These are phyloP conservation scores for Mycena belliarum DNA, from an alignment of 768 basidiomycete genomes.

Conservation along the genomic window DNA sequence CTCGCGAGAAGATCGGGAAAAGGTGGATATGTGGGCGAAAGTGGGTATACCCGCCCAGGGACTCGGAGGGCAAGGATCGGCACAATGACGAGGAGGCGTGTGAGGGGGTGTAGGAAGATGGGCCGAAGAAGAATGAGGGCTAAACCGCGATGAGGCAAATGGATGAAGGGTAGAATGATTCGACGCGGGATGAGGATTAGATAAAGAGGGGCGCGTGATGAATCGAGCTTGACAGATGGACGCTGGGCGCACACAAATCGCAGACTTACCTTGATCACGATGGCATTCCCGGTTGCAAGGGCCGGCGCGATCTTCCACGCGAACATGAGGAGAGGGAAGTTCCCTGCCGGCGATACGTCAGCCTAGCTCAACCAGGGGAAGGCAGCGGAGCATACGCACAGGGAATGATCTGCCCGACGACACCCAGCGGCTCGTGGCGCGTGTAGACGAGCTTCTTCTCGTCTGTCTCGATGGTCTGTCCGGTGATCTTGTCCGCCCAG, in stretches of 20 bases:
- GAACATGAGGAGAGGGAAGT: conserved; percentile 43
- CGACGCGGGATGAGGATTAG: too few relatives aligned
- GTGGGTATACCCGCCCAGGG: too few relatives aligned
- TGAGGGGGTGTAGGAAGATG: too few relatives aligned
- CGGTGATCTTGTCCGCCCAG: conserved; percentile 85
- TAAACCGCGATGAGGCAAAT: too few relatives aligned
- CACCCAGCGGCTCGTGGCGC: conserved; percentile 65
- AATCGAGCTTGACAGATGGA: neutral
- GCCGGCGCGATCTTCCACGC: conserved; percentile 75
- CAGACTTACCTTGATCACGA: conserved; percentile 58
- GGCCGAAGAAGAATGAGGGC: too few relatives aligned
- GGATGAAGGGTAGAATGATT: too few relatives aligned
- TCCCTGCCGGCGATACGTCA: conserved; percentile 19
- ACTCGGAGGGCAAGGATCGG: too few relatives aligned
- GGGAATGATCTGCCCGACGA: conserved; percentile 58
- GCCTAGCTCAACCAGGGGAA: neutral
- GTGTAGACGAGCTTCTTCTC: conserved; percentile 65
- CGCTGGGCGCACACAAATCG: neutral
- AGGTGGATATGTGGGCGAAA: too few relatives aligned
- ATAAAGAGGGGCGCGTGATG: too few relatives aligned
- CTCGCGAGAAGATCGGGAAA: too few relatives aligned
- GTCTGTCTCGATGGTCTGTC: conserved; percentile 72
- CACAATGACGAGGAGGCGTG: too few relatives aligned
- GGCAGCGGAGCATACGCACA: conserved; percentile 48
- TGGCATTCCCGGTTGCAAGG: conserved; percentile 71